A percentile compares a stretch with the other conserved stretches of the same genome.
These are phyloP conservation scores for Aspergillus mulundensis DNA, from an alignment of 495 filamentous ascomycete genomes.

Conservation along the genomic window DNA sequence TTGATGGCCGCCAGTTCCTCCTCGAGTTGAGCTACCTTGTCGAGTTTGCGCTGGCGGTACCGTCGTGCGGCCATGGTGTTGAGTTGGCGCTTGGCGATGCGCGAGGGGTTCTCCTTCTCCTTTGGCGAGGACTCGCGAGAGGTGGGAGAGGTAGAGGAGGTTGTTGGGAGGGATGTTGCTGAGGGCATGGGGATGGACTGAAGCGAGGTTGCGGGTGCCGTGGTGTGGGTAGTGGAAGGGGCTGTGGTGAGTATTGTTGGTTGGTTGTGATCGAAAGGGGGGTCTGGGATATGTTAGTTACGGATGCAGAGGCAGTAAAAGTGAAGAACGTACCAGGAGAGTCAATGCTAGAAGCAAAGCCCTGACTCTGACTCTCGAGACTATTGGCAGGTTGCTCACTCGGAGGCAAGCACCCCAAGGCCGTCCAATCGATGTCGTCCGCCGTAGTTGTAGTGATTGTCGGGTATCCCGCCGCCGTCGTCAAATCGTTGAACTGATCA, in stretches of 20 bases:
- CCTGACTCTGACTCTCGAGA: neutral
- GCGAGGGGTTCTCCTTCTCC: slow-evolving; percentile 19
- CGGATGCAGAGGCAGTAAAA: neutral
- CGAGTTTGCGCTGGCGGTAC: slow-evolving; percentile 67
- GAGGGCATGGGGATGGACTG: slow-evolving; percentile 11
- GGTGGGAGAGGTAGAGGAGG: neutral
- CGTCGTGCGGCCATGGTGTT: slow-evolving; percentile 69
- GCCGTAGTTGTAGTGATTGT: neutral
- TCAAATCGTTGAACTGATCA: neutral
- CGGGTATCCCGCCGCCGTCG: slow-evolving; percentile 4
- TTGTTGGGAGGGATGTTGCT: neutral
- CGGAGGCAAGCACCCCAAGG: slow-evolving; percentile 10
- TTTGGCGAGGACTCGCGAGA: slow-evolving; percentile 3
- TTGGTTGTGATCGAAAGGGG: neutral
- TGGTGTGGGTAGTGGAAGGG: neutral
- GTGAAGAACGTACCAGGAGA: slow-evolving; percentile 9
- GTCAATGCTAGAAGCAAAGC: neutral
- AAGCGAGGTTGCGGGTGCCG: neutral
- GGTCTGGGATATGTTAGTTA: neutral
- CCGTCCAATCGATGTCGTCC: slow-evolving; percentile 6
- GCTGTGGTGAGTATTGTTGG: neutral
- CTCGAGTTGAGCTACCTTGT: slow-evolving; percentile 61
- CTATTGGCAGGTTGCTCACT: slow-evolving; percentile 9
- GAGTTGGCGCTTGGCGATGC: slow-evolving; percentile 53
- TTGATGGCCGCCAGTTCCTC: slow-evolving; percentile 54